Base-by-base conservation (phyloP, 2,329 filamentous ascomycete species). In the Pseudogymnoascus destructans region DNA sequence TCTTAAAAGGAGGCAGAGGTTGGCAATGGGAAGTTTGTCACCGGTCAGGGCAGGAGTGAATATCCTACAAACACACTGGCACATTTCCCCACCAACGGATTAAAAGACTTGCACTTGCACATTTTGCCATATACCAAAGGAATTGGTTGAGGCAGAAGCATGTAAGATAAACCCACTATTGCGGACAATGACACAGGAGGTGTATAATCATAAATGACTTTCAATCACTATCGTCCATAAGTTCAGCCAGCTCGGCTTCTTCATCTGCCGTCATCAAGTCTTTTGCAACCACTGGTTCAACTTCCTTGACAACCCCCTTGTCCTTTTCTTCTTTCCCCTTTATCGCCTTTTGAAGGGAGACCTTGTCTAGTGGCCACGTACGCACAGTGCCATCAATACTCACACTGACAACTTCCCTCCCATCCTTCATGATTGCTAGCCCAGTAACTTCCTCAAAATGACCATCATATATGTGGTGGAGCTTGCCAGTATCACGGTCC, bases 371-470 rank as follows among this genome's bases (percentile, higher is more conserved):
- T 10, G 85, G 83, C 93, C 93, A 98, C 58, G 79, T 82, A 65
- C 93, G 81, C 36, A 97, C 77, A 0, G 93, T 97, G 2, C 84
- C 86, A 72, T 98, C 93, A 64, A 97, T 95, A 63, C 88, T 84
- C 58, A 93, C 87, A 69, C 90, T 96, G 62, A 88, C 82, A 9
- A 95, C 74, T 17, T 72, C 71, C 61, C 75, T 75, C 17, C 73
- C 75, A 4, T 72, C 73, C 23, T 72, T 70, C 25, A 90, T 69
- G 55, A 95, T 69, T 1, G 86, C 75, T 42, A 97, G 72, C 33
- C 85, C 89, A 0, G 89, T 96, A 11, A 98, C 85, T 71, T 97
- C 93, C 67, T 98, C 90, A 68, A 82, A 97, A 73, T 98, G 93
- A 0, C 93, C 93, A 35, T 81, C 79, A 61, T 92, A 84, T 6